Evolutionary conservation across 768 basidiomycete genomes (phyloP).

Genomic region (Podaxis sp.): DNA sequence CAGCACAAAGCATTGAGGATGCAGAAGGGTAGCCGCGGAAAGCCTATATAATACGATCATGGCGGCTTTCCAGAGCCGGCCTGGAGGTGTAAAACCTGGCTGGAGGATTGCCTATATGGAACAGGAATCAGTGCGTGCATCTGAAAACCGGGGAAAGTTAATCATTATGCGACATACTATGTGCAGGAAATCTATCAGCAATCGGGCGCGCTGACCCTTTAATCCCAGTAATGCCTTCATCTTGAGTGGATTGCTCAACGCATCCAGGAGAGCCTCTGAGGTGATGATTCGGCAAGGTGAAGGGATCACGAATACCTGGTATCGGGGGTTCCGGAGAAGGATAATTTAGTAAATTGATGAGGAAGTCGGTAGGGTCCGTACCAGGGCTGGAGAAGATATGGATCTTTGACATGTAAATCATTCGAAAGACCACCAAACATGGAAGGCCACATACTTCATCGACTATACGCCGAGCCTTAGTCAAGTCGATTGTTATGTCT

Average conservation of each 20-base stretch:
- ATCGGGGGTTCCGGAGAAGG: not conserved
- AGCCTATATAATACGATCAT: not conserved
- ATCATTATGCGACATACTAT: not conserved
- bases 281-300: not conserved
- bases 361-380: not conserved
- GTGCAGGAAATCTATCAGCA: not conserved
- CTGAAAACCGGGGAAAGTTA: not conserved
- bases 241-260: not conserved
- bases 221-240: not conserved
- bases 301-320: not conserved
- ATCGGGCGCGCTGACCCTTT: not conserved
- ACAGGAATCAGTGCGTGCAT: not conserved
- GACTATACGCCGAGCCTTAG: not conserved
- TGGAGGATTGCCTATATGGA: not conserved
- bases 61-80: not conserved
- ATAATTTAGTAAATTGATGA: not conserved
- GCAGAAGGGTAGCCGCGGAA: too few relatives aligned
- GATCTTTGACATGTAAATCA: not conserved
- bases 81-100: not conserved
- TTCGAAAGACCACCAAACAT: not conserved
- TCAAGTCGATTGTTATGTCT: not conserved
- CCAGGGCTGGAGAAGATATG: not conserved
- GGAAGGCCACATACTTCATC: not conserved
- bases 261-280: not conserved
- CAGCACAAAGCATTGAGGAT: not conserved